A percentile compares a stretch with the other conserved stretches of the same genome.
Conservation (phyloP, 2,329 filamentous ascomycete genomes). For the Aspergillus cejpii region DNA sequence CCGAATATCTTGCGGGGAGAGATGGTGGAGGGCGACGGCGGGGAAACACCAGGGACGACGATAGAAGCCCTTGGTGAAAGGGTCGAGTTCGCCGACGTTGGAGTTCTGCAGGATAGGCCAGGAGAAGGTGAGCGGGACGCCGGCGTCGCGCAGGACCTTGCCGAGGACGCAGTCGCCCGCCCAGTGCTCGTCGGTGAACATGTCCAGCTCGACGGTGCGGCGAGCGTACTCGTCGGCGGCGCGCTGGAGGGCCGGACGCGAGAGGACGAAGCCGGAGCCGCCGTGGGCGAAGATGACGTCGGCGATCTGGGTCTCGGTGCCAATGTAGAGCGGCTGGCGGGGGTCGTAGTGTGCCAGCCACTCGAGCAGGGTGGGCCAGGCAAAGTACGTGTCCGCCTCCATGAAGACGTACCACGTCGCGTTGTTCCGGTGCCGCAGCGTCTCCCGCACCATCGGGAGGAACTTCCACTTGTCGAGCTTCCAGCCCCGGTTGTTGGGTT, state of each 20-base stretch:
- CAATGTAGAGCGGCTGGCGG: constrained; percentile 47
- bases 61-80: constrained; percentile 36
- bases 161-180: constrained; percentile 48
- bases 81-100: constrained; percentile 40
- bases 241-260: constrained; percentile 44
- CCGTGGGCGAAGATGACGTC: constrained; percentile 49
- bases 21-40: constrained; percentile 46
- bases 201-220: constrained; percentile 40
- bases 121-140: constrained; percentile 41
- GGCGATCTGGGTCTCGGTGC: constrained; percentile 48
- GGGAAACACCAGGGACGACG: constrained; percentile 47
- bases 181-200: constrained; percentile 43
- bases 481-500: constrained; percentile 46
- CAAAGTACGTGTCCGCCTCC: constrained; percentile 53
- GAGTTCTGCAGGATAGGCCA: constrained; percentile 46
- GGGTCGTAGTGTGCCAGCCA: constrained; percentile 50
- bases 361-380: constrained; percentile 48
- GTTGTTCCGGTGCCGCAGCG: constrained; percentile 40
- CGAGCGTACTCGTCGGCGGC: constrained; percentile 40
- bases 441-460: constrained; percentile 49
- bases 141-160: constrained; percentile 43
- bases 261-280: constrained; percentile 49
- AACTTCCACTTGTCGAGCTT: constrained; percentile 55
- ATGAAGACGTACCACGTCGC: constrained; percentile 56
- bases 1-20: constrained; percentile 39